Evolutionary conservation across 164 flowering plant species (phyloP).

Genomic region (Amborella trichopoda): DNA sequence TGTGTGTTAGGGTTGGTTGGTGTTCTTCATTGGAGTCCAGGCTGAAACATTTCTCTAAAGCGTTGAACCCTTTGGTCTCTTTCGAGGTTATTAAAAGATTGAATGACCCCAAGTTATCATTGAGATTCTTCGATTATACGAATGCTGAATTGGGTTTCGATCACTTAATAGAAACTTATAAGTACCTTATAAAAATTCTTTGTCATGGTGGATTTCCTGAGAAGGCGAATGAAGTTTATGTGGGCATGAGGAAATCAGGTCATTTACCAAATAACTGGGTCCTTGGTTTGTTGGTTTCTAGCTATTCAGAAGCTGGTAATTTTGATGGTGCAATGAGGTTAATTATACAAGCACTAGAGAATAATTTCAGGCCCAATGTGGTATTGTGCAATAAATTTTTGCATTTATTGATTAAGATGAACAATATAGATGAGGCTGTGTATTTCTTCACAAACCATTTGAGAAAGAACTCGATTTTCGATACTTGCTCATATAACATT

Average conservation of each 20-base stretch:
- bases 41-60: conserved; percentile 19
- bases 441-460: conserved; percentile 35
- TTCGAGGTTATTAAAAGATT: conserved; percentile 24
- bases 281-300: conserved; percentile 28
- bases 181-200: conserved; percentile 36
- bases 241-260: conserved; percentile 49
- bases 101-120: conserved; percentile 22
- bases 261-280: conserved; percentile 24
- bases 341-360: conserved; percentile 22
- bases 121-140: conserved; percentile 40
- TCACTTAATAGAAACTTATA: conserved; percentile 34
- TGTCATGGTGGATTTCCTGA: conserved; percentile 38
- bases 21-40: not conserved
- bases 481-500: conserved; percentile 63
- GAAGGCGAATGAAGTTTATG: conserved; percentile 32
- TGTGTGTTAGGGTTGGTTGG: conserved; percentile 2
- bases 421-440: conserved; percentile 48
- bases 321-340: conserved; percentile 26
- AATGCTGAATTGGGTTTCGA: conserved; percentile 23
- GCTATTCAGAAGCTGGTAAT: conserved; percentile 27
- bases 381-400: conserved; percentile 40
- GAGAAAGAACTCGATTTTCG: conserved; percentile 21
- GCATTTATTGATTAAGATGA: conserved; percentile 29
- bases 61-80: conserved; percentile 37
- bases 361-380: conserved; percentile 11